Conservation (phyloP, 352 stramenopile species). For the Phytophthora tubulina region DNA sequence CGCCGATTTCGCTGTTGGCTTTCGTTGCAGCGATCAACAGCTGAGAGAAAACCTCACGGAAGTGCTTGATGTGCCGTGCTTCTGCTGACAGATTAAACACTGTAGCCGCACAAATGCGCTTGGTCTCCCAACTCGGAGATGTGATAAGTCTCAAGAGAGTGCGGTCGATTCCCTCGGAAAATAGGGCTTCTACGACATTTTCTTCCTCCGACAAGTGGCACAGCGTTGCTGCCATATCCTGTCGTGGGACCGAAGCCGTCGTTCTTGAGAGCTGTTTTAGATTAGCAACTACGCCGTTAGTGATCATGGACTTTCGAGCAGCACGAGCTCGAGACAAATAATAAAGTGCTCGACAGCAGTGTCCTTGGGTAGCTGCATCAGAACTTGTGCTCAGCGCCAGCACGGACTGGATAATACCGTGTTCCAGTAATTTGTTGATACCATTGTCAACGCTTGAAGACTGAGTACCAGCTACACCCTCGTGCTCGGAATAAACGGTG, state of each 20-base stretch:
- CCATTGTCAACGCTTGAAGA: conserved; percentile 20
- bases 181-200: conserved; percentile 60
- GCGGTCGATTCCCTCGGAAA: conserved; percentile 80
- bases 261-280: conserved; percentile 63
- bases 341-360: conserved; percentile 80
- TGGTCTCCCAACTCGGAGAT: conserved; percentile 62
- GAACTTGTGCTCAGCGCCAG: conserved; percentile 53
- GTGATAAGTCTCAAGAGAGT: conserved; percentile 59
- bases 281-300: conserved; percentile 53
- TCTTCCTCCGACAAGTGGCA: conserved; percentile 76
- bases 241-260: conserved; percentile 37
- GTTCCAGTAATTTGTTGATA: conserved; percentile 58
- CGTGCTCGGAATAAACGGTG: neutral
- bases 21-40: conserved; percentile 50
- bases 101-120: conserved; percentile 71
- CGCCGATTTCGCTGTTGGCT: conserved; percentile 22
- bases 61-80: conserved; percentile 67
- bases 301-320: conserved; percentile 68
- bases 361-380: conserved; percentile 59
- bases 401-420: conserved; percentile 77
- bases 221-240: conserved; percentile 73
- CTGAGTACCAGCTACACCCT: conserved; percentile 1
- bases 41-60: conserved; percentile 69
- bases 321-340: conserved; percentile 54
- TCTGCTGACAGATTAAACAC: conserved; percentile 80